phyloP scores from a whole-genome alignment of 2,329 filamentous ascomycete genomes.

The Aspergillus alliaceus region DNA sequence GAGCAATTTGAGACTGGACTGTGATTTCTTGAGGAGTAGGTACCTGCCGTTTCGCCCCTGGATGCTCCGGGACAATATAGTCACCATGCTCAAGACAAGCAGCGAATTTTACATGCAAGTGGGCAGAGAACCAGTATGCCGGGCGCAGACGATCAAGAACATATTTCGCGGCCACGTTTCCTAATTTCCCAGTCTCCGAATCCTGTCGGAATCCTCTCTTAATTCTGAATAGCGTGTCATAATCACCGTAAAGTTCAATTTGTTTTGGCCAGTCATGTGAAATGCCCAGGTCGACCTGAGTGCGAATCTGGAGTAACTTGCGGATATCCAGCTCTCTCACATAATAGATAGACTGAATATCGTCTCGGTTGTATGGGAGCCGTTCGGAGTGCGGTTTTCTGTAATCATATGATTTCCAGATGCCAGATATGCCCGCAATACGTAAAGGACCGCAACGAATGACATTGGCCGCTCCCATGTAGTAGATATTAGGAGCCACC shows the following conservation, averaged over 20 bases:
- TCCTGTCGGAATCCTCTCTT: constrained; percentile 78
- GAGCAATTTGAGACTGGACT: neutral
- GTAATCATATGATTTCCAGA: constrained; percentile 92
- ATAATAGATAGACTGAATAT: constrained; percentile 83
- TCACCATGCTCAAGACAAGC: constrained; percentile 58
- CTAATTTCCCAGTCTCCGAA: constrained; percentile 71
- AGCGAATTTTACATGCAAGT: constrained; percentile 84
- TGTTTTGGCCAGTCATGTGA: constrained; percentile 94
- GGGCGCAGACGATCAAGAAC: constrained; percentile 81
- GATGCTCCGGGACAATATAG: constrained; percentile 13
- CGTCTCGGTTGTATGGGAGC: constrained; percentile 75
- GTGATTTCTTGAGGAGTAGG: neutral
- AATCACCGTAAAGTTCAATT: constrained; percentile 77
- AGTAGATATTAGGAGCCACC: constrained; percentile 97
- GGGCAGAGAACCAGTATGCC: constrained; percentile 87
- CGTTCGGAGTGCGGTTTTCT: constrained; percentile 79
- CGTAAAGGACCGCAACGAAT: constrained; percentile 79
- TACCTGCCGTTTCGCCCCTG: neutral
- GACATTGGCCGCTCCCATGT: constrained; percentile 89
- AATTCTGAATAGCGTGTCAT: constrained; percentile 64
- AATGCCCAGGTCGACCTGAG: constrained; percentile 85
- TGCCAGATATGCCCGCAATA: constrained; percentile 87
- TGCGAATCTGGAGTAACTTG: constrained; percentile 80
- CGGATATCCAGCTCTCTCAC: constrained; percentile 86
- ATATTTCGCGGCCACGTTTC: constrained; percentile 75